Evolutionary conservation across 768 basidiomycete genomes (phyloP).

Genomic region (Pluteus cervinus): DNA sequence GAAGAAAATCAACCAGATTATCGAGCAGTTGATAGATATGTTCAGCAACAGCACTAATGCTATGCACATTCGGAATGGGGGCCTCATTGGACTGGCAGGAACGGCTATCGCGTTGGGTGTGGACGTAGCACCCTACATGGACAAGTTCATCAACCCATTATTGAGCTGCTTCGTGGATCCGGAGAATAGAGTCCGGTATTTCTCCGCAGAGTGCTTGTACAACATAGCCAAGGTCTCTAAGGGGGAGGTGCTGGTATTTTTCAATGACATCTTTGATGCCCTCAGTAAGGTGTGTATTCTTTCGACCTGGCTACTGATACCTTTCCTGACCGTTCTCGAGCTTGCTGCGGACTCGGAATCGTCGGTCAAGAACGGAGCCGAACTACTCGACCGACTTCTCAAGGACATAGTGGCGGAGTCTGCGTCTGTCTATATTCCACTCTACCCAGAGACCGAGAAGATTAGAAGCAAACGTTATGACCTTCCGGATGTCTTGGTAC

Average conservation of each 20-base stretch:
- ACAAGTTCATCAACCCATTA: conserved; percentile 84
- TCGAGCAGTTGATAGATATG: conserved; percentile 94
- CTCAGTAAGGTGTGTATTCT: conserved; percentile 75
- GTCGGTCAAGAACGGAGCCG: conserved; percentile 97
- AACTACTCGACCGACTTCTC: conserved; percentile 91
- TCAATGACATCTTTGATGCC: conserved; percentile 97
- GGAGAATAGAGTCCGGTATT: conserved; percentile 94
- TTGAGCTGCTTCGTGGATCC: conserved; percentile 89
- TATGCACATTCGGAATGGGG: conserved; percentile 88
- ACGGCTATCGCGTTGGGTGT: conserved; percentile 96
- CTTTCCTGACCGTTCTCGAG: conserved; percentile 34
- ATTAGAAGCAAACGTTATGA: conserved; percentile 54
- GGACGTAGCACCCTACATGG: conserved; percentile 91
- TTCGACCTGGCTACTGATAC: conserved; percentile 3
- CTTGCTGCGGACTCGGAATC: conserved; percentile 93
- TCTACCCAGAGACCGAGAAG: conserved; percentile 76
- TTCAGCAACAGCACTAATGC: conserved; percentile 80
- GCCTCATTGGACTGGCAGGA: conserved; percentile 92
- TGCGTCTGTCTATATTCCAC: conserved; percentile 89
- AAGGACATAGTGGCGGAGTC: conserved; percentile 98
- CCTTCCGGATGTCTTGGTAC: conserved; percentile 55
- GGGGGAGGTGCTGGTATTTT: conserved; percentile 93
- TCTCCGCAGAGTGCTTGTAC: conserved; percentile 96
- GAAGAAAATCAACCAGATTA: conserved; percentile 76
- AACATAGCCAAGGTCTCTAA: conserved; percentile 98